Base-by-base conservation (phyloP, 805 yeast species). In the Starmerella asiatica region DNA sequence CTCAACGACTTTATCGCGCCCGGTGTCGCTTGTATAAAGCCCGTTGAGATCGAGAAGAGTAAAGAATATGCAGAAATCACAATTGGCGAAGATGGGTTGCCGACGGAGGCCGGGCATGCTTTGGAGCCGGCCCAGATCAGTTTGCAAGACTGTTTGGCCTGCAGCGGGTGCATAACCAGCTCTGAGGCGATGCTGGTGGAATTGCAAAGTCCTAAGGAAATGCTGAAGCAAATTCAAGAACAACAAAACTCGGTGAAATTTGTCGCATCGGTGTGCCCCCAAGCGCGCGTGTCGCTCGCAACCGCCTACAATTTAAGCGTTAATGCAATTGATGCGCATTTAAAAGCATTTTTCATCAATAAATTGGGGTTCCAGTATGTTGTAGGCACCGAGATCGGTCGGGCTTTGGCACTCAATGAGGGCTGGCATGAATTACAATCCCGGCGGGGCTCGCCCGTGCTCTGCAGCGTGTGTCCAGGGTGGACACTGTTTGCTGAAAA, bases 401-500 rank as follows among this genome's bases (percentile, higher is more conserved):
- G 97, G 32, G 71, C 71, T 45, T 58, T 84, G 3, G 68, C 88
- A 4, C 67, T 81, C 18, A 54, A 63, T 34, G 57, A 63, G 48
- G 58, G 75, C 21, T 64, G 75, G 3, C 59, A 63, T 21, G 70
- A 71, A 38, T 45, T 63, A 11, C 47, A 49, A 5, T 36, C 42
- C 6, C 37, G 34, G 15, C 30, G 48, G 36, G 26, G 26, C 9
- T 34, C 35, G 58, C 93, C 93, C 0, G 54, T 71, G 2, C 57
- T 91, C 34, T 70, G 85, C 20, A 73, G 85, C 12, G 69, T 79
- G 0, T 88, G 97, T 59, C 98, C 98, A 0, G 98, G 98, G 0
- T 91, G 94, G 84, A 91, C 91, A 0, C 67, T 91, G 21, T 91
- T 91, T 54, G 94, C 88, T 0, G 97, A 91, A 50, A 91, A 91